Evolutionary conservation across 2,329 filamentous ascomycete genomes (phyloP).

Genomic region (Penicillium occitanis): DNA sequence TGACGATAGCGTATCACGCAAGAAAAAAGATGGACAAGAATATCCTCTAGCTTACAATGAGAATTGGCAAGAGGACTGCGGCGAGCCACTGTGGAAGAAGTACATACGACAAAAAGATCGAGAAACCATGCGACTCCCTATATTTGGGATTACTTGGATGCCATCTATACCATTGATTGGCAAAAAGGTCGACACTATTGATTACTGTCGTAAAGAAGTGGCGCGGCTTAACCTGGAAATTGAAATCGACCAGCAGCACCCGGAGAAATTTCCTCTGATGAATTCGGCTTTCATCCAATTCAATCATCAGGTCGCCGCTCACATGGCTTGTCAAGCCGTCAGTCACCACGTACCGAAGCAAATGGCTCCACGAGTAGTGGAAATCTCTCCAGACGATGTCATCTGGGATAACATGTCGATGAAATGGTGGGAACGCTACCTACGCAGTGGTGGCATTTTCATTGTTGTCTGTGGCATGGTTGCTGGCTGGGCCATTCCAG

Average conservation of each 20-base stretch:
- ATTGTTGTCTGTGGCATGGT: slow-evolving; percentile 70
- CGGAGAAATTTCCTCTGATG: slow-evolving; percentile 86
- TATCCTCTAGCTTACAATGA: slow-evolving; percentile 67
- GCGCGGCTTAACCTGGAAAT: slow-evolving; percentile 89
- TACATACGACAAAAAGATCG: slow-evolving; percentile 80
- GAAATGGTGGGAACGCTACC: slow-evolving; percentile 87
- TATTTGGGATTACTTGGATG: slow-evolving; percentile 66
- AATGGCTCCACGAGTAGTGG: slow-evolving; percentile 89
- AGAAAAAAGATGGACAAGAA: slow-evolving; percentile 30
- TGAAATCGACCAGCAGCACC: slow-evolving; percentile 80
- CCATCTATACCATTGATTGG: slow-evolving; percentile 75
- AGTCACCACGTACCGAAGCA: slow-evolving; percentile 89
- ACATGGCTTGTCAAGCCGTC: slow-evolving; percentile 94
- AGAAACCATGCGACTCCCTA: slow-evolving; percentile 76
- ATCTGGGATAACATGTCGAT: slow-evolving; percentile 98
- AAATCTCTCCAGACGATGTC: slow-evolving; percentile 89
- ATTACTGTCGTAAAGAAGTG: slow-evolving; percentile 82
- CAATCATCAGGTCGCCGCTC: slow-evolving; percentile 93
- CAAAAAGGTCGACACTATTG: slow-evolving; percentile 92
- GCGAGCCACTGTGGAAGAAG: slow-evolving; percentile 72
- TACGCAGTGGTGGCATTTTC: slow-evolving; percentile 67
- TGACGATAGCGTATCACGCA: slow-evolving; percentile 15
- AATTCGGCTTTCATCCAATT: slow-evolving; percentile 98
- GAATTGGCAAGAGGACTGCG: slow-evolving; percentile 61
- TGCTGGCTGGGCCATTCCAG: slow-evolving; percentile 85